Evolutionary conservation across 306 rosid genomes (phyloP).

Genomic region (Trifolium dubium): DNA sequence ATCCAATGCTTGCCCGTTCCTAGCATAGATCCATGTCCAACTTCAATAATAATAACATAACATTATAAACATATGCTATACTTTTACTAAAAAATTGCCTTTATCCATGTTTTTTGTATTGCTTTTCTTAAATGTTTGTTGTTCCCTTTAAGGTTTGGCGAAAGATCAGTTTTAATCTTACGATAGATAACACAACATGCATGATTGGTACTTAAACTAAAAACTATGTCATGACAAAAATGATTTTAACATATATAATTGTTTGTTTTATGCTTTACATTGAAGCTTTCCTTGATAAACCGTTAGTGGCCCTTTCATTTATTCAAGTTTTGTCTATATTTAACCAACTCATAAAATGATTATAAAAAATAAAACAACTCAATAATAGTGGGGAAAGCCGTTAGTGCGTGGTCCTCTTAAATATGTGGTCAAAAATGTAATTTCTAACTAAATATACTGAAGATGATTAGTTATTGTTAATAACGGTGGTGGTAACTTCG

Average conservation of each 20-base stretch:
- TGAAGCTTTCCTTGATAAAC: slow-evolving; percentile 42
- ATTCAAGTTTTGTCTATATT: slow-evolving; percentile 33
- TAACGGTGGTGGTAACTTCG: no score
- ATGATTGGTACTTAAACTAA: slow-evolving; percentile 36
- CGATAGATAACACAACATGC: slow-evolving; percentile 26
- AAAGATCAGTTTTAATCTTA: slow-evolving; percentile 15
- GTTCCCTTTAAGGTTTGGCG: slow-evolving; percentile 16
- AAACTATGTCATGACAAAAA: slow-evolving; percentile 22
- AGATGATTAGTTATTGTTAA: no score
- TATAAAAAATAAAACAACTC: not conserved
- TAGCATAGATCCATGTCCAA: no score
- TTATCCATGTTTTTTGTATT: not conserved
- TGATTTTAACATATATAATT: slow-evolving; percentile 25
- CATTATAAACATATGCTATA: not conserved
- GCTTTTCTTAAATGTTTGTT: slow-evolving; percentile 9
- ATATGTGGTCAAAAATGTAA: no score
- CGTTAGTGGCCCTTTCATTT: slow-evolving; percentile 35
- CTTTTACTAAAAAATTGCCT: not conserved
- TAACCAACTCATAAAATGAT: slow-evolving; percentile 21
- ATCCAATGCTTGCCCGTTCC: no score
- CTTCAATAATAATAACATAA: no score
- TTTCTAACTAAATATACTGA: no score
- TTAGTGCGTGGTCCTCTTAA: no score
- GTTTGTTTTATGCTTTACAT: slow-evolving; percentile 34
- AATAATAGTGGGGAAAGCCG: not conserved